Percentiles rank a stretch among this genome's conserved stretches.
Conservation (phyloP, 75 land plant species). For the Selaginella tamariscina region DNA sequence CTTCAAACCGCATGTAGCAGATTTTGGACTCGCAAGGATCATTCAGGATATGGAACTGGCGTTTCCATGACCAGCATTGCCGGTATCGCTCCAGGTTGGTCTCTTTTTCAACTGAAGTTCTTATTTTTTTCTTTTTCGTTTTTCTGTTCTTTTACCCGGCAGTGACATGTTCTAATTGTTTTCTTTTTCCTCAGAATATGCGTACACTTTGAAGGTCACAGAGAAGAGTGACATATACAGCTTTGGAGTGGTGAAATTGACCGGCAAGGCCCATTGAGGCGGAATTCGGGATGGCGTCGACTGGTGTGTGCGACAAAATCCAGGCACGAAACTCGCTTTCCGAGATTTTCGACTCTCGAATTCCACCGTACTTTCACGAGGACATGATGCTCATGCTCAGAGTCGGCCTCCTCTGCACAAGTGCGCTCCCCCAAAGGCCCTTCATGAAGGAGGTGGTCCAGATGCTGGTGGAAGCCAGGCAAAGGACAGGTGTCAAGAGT, state of each 20-base stretch:
- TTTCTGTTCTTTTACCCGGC: not conserved
- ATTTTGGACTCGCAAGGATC: not conserved
- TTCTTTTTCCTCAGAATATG: no score
- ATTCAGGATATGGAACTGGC: not conserved
- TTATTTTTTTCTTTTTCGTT: not conserved
- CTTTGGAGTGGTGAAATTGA: no score
- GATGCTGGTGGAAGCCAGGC: conserved; percentile 32
- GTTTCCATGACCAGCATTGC: not conserved
- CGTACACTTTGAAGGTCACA: no score
- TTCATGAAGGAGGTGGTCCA: conserved; percentile 21
- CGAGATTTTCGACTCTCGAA: conserved; percentile 27
- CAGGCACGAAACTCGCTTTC: not conserved
- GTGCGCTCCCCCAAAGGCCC: conserved; percentile 17
- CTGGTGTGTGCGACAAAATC: conserved; percentile 25
- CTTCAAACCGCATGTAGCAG: not conserved
- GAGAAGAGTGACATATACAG: no score
- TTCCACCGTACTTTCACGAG: conserved; percentile 30
- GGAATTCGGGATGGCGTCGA: no score
- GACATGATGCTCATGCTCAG: conserved; percentile 17
- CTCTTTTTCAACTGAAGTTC: not conserved
- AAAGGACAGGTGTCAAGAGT: no score
- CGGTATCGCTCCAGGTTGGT: not conserved
- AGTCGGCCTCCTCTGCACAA: conserved; percentile 21
- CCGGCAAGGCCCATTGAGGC: no score
- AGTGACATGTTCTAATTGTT: no score